phyloP scores from a whole-genome alignment of 1,284 basidiomycete genomes.

The Veloporphyrellus conicus region DNA sequence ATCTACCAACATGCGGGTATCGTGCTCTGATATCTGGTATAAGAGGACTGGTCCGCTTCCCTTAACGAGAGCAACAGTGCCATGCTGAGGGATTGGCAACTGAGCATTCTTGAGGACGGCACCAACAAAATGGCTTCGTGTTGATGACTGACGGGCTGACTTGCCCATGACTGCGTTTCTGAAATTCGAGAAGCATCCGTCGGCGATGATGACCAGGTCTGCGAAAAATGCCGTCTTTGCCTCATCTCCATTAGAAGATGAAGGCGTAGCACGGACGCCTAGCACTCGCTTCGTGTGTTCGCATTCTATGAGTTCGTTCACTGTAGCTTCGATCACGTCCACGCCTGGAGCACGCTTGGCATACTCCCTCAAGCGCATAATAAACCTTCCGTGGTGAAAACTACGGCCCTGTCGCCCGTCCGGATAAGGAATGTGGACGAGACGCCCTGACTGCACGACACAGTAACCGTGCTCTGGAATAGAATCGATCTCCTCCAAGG shows the following conservation, averaged over 20 bases:
- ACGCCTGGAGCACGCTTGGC: conserved; percentile 60
- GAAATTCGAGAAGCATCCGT: conserved; percentile 93
- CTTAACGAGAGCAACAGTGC: conserved; percentile 69
- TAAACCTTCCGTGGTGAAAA: conserved; percentile 95
- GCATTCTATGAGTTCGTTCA: conserved; percentile 68
- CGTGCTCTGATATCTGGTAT: conserved; percentile 74
- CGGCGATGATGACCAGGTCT: conserved; percentile 83
- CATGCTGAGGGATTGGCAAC: conserved; percentile 70
- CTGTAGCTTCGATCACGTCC: conserved; percentile 79
- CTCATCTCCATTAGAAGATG: conserved; percentile 26
- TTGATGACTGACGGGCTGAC: conserved; percentile 42
- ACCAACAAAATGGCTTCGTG: conserved; percentile 68
- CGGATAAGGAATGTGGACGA: conserved; percentile 88
- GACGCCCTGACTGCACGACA: conserved; percentile 64
- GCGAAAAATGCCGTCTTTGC: conserved; percentile 60
- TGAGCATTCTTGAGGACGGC: conserved; percentile 60
- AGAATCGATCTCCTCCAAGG: conserved; percentile 84
- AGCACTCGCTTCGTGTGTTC: conserved; percentile 53
- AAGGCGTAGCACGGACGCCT: conserved; percentile 55
- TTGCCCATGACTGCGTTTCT: conserved; percentile 47
- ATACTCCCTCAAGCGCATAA: conserved; percentile 73
- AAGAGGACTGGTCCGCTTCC: conserved; percentile 67
- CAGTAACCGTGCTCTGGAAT: conserved; percentile 86
- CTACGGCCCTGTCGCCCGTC: conserved; percentile 65
- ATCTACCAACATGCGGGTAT: conserved; percentile 92